Conservation (phyloP, 2,329 filamentous ascomycete genomes). For the Ceratocystis alfenasii region DNA sequence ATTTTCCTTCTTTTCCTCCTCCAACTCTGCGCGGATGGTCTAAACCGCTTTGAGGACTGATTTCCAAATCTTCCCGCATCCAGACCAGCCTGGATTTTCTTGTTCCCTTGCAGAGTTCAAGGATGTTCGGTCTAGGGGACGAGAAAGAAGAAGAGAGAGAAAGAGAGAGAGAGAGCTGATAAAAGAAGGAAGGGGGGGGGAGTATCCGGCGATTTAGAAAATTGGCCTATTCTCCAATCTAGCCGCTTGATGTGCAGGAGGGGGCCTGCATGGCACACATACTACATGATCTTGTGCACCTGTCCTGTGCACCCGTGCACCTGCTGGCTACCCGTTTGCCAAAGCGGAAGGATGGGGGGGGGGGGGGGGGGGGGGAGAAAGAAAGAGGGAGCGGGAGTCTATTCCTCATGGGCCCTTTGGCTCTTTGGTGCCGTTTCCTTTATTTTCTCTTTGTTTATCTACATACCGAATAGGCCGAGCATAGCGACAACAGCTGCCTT, state of each 20-base stretch:
- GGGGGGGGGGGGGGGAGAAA: background rate
- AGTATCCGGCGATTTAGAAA: background rate
- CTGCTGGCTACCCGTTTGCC: background rate
- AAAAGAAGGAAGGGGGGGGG: background rate
- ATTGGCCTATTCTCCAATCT: no score
- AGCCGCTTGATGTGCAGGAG: background rate
- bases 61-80: background rate
- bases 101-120: background rate
- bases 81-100: conserved; percentile 9
- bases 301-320: background rate
- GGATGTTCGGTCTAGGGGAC: background rate
- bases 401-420: background rate
- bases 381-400: background rate
- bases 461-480: no score
- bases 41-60: conserved; percentile 2
- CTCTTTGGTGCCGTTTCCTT: background rate
- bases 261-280: background rate
- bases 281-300: background rate
- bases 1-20: background rate
- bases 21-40: background rate
- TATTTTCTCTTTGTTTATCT: background rate
- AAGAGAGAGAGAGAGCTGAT: background rate
- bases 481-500: no score
- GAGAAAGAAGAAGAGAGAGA: background rate
- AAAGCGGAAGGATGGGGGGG: background rate